Evolutionary conservation across 352 stramenopile genomes (phyloP).

Genomic region (Phytophthora palmivora): DNA sequence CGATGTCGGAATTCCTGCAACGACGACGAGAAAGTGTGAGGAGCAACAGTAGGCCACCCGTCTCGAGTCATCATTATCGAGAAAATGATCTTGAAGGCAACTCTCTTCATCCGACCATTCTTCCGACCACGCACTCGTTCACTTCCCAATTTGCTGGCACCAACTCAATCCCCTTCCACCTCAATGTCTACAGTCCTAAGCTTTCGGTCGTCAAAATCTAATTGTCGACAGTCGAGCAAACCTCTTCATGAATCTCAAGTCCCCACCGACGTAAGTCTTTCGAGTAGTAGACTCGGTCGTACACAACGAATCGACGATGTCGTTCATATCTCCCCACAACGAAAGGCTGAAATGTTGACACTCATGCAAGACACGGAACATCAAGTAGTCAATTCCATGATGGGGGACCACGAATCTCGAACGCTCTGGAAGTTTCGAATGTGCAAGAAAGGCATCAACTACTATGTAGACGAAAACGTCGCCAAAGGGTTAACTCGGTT

Average conservation of each 20-base stretch:
- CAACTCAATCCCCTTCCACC: slow-evolving; percentile 2
- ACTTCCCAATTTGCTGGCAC: slow-evolving; percentile 21
- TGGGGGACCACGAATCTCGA: slow-evolving; percentile 21
- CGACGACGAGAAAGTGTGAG: slow-evolving; percentile 9
- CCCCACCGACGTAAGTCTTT: slow-evolving; percentile 16
- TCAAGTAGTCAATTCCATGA: slow-evolving; percentile 33
- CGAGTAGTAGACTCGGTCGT: slow-evolving; percentile 12
- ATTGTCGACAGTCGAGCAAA: slow-evolving; percentile 12
- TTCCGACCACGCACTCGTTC: neutral
- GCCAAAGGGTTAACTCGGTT: slow-evolving; percentile 47
- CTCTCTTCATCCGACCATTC: slow-evolving; percentile 4
- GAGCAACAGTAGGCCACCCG: slow-evolving; percentile 12
- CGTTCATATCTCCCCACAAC: slow-evolving; percentile 23
- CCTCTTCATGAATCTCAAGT: neutral
- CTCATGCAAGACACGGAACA: slow-evolving; percentile 30
- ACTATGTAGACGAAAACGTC: slow-evolving; percentile 58
- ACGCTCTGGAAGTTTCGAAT: slow-evolving; percentile 41
- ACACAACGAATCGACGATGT: slow-evolving; percentile 10
- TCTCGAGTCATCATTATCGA: slow-evolving; percentile 29
- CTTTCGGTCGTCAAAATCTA: slow-evolving; percentile 18
- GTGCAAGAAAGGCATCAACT: slow-evolving; percentile 48
- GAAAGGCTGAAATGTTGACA: slow-evolving; percentile 31
- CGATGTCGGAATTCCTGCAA: slow-evolving; percentile 6
- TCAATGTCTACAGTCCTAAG: slow-evolving; percentile 3
- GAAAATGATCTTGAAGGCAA: slow-evolving; percentile 30